Conservation (phyloP, 805 yeast genomes). For the Saccharomycopsis fibuligera region DNA sequence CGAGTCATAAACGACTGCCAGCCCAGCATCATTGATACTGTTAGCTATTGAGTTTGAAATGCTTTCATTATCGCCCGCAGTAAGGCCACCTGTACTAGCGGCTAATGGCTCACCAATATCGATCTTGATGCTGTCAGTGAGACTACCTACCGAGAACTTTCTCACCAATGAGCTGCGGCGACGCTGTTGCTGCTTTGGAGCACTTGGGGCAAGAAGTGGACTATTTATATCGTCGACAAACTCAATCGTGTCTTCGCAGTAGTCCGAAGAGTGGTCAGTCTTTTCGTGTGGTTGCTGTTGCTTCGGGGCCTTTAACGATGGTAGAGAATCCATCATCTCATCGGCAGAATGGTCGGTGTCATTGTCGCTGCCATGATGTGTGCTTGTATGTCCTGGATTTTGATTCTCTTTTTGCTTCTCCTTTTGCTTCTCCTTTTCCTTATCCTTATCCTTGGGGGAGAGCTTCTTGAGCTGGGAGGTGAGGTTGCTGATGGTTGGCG, state of each 20-base stretch:
- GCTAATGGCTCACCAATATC: conserved; percentile 17
- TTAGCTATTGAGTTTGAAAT: background rate
- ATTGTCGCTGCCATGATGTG: no score
- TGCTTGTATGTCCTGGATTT: no score
- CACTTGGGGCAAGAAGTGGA: conserved; percentile 1
- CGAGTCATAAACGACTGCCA: conserved; percentile 4
- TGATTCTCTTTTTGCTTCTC: no score
- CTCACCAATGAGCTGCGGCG: conserved; percentile 19
- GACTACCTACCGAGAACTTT: conserved; percentile 18
- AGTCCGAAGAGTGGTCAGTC: background rate
- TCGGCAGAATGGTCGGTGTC: no score
- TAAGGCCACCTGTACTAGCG: no score
- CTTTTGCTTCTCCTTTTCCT: no score
- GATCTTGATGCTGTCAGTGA: conserved; percentile 19
- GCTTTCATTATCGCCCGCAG: background rate
- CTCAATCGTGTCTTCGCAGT: conserved; percentile 11
- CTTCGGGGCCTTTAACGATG: no score
- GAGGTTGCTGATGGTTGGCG: no score
- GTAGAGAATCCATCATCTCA: no score
- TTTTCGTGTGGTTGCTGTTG: no score
- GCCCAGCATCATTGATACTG: background rate
- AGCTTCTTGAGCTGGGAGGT: no score
- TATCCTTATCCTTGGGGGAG: no score
- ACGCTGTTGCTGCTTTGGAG: background rate
- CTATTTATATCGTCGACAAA: conserved; percentile 14